Base-by-base conservation (phyloP, 345 rosid genomes). In the Citrus cavaleriei region DNA sequence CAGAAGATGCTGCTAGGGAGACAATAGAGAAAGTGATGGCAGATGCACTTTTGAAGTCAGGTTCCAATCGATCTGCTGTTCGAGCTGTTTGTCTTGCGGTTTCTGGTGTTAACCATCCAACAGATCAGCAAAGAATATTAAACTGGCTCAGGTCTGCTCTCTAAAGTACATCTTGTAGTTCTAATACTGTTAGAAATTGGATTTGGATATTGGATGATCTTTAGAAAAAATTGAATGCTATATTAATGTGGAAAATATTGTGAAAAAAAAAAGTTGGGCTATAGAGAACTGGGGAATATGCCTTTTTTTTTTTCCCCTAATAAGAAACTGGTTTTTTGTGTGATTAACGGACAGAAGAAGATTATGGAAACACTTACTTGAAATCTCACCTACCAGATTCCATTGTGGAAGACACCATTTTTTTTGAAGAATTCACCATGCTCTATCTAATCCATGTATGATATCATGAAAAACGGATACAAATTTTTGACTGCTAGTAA, bases 21-120 rank as follows among this genome's bases (percentile, higher is more conserved):
- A 93, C 95, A 24, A 80, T 95, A 77, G 97, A 93, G 87, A 85
- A 89, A 66, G 95, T 95, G 78, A 92, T 95, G 87, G 89, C 92
- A 6, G 95, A 92, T 78, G 94, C 94, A 32, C 97, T 95, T 82
- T 83, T 78, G 67, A 86, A 89, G 70, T 84, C 96, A 16, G 95
- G 91, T 69, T 91, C 88, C 46, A 85, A 76, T 72, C 85, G 89
- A 70, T 89, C 95, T 68, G 87, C 89, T 32, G 98, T 95, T 55
- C 86, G 86, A 5, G 94, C 95, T 83, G 97, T 95, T 70, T 95
- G 97, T 84, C 90, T 95, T 80, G 97, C 95, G 4, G 95, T 96
- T 65, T 93, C 99, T 64, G 99, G 98, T 80, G 99, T 96, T 35
- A 93, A 96, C 77, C 98, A 93, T 83, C 93, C 95, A 62, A 88